A percentile compares a stretch with the other conserved stretches of the same genome.
These are phyloP conservation scores for Tetradesmus lagerheimii DNA, from an alignment of 139 green algal genomes.

Conservation along the genomic window DNA sequence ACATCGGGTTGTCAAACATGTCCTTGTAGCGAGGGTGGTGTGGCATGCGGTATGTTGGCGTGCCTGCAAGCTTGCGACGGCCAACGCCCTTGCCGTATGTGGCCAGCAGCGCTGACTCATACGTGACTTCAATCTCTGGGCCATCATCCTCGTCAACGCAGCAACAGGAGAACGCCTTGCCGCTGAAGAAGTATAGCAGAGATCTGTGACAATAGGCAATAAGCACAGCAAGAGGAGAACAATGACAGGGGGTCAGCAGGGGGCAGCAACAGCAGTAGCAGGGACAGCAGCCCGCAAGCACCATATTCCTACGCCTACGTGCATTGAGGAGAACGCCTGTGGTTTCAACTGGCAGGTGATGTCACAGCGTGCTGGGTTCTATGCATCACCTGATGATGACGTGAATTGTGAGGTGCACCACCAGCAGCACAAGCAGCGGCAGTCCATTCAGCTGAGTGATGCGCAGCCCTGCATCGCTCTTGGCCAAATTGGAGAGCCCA, in stretches of 20 bases:
- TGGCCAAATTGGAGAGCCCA: no score
- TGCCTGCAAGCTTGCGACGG: conserved; percentile 42
- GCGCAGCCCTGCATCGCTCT: conserved; percentile 7
- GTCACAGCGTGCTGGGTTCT: neutral
- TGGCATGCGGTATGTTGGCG: conserved; percentile 53
- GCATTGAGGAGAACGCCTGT: no score
- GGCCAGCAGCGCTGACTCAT: neutral
- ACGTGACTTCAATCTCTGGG: conserved; percentile 32
- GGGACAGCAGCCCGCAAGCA: no score
- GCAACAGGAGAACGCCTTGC: conserved; percentile 6
- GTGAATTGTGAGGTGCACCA: conserved; percentile 21
- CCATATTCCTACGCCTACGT: no score
- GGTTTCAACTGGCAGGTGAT: neutral
- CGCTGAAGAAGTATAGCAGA: conserved; percentile 43
- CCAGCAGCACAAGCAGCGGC: conserved; percentile 57
- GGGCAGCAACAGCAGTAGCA: neutral
- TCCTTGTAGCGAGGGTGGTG: conserved; percentile 50
- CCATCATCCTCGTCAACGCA: neutral
- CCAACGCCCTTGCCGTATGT: neutral
- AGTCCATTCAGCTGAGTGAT: conserved; percentile 68
- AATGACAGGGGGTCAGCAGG: neutral
- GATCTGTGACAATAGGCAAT: conserved; percentile 6
- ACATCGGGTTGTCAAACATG: conserved; percentile 47
- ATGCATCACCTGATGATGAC: conserved; percentile 43
- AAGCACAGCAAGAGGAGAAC: neutral